Base-by-base conservation (phyloP, 2,329 filamentous ascomycete genomes). In the Lecanoromycetidae sp. region DNA sequence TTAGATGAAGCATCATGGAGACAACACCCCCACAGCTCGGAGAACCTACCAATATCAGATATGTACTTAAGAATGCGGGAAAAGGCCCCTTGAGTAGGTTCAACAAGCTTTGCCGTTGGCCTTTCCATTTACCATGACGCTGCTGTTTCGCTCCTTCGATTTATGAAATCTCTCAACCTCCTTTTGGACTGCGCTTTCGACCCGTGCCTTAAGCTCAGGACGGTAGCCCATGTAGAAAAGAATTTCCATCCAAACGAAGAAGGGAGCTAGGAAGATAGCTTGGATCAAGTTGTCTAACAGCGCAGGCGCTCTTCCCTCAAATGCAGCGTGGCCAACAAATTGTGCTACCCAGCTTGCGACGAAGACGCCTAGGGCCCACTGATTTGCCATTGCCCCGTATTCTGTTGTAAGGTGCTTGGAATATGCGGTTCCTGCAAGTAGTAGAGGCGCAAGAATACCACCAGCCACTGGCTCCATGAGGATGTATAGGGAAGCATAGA, bases 231-330 rank as follows among this genome's bases (percentile, higher is more conserved):
- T 76, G 58, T 74, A 79, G 71, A 98, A 98, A 22, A 98, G 73
- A 20, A 93, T 68, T 69, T 96, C 88, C 57, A 98, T 82, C 85
- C 91, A 98, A 49, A 96, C 90, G 58, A 96, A 98, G 59, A 98
- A 82, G 7, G 91, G 91, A 0, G 91, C 91, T 20, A 96, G 73
- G 60, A 96, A 90, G 54, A 96, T 65, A 23, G 91, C 88, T 66
- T 96, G 91, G 39, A 93, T 73, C 34, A 96, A 67, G 60, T 95
- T 96, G 66, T 96, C 88, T 39, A 96, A 69, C 54, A 96, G 68
- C 4, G 88, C 90, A 6, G 90, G 91, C 2, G 88, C 86, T 44
- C 90, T 79, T 17, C 84, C 79, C 66, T 96, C 91, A 57, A 87
- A 96, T 42, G 75, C 78, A 30, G 87, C 88, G 60, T 98, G 91